These are phyloP conservation scores for Plasmodium coatneyi DNA, from an alignment of 169 alveolate species.

Conservation along the genomic window DNA sequence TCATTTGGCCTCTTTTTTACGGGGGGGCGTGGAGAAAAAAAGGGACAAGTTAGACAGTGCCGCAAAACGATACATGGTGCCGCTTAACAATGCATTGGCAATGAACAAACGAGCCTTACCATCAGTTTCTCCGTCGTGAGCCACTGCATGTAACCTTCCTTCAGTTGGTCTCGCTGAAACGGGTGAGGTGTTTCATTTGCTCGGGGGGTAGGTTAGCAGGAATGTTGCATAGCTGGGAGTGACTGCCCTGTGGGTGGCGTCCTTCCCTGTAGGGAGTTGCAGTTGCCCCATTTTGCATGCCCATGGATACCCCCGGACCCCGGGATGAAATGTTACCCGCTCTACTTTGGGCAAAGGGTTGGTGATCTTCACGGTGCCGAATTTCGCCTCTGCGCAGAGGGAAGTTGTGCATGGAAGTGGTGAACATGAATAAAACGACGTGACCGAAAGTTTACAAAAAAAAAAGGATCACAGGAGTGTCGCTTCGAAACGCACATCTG, in stretches of 20 bases:
- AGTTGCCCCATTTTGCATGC: not conserved
- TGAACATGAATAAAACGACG: not conserved
- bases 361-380: conserved; percentile 31
- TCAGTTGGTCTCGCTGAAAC: conserved; percentile 44
- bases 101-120: conserved; percentile 1
- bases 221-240: not conserved
- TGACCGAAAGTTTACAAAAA: not conserved
- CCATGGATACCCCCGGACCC: not conserved
- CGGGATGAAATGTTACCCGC: not conserved
- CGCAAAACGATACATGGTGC: not conserved
- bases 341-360: conserved; percentile 58
- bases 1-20: conserved; percentile 52
- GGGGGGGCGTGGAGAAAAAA: not conserved
- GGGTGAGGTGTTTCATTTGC: not conserved
- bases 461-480: not conserved
- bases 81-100: not conserved
- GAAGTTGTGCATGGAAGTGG: not conserved
- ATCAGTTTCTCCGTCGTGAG: conserved; percentile 46
- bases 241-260: not conserved
- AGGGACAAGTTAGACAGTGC: not conserved
- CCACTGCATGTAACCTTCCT: conserved; percentile 46
- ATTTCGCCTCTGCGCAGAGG: conserved; percentile 12
- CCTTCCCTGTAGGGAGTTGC: not conserved
- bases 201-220: not conserved
- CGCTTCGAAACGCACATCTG: not conserved